Base-by-base conservation (phyloP, 2,329 filamentous ascomycete species). In the Botrytis cinerea region DNA sequence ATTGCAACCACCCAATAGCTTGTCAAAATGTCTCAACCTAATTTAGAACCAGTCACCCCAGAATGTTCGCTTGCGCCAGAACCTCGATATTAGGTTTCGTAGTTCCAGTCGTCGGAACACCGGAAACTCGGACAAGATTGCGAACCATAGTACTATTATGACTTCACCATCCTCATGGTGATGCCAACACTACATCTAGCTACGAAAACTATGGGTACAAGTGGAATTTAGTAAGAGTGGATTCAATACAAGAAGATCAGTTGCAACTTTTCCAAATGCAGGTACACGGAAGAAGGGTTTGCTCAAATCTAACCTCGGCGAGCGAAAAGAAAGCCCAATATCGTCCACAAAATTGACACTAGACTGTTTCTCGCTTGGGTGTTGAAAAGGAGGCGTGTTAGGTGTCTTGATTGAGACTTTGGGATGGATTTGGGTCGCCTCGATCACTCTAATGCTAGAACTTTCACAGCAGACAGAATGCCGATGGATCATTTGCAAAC, bases 21-120 rank as follows among this genome's bases (percentile, higher is more conserved):
- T 2, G 5, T 51, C 25, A 51, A n/a, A 2, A 51, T n/a, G 25
- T 0, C 48, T 2, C 4, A 1, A n/a, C 6, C 1, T 14, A 1
- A 2, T n/a, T n/a, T 51, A n/a, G 25, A 51, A n/a, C 7, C 38
- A 51, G 48, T 2, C 10, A 14, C 25, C 16, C 48, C 12, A 9
- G 48, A n/a, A 16, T 0, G 0, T n/a, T n/a, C 48, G 12, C 12
- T n/a, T 54, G 48, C 48, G 48, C 48, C n/a, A n/a, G 4, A 5
- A n/a, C 48, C 22, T 51, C 48, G 0, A 25, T 25, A n/a, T 25
- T n/a, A 51, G 48, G 48, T n/a, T 54, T 7, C 0, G 14, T n/a
- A 3, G 48, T 54, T 25, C n/a, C 48, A 54, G 48, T 25, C 14
- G 12, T 14, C n/a, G 12, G 2, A 3, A 0, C 25, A 10, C 1